Conservation (phyloP, 106 monocot genomes). For the Allium fistulosum region DNA sequence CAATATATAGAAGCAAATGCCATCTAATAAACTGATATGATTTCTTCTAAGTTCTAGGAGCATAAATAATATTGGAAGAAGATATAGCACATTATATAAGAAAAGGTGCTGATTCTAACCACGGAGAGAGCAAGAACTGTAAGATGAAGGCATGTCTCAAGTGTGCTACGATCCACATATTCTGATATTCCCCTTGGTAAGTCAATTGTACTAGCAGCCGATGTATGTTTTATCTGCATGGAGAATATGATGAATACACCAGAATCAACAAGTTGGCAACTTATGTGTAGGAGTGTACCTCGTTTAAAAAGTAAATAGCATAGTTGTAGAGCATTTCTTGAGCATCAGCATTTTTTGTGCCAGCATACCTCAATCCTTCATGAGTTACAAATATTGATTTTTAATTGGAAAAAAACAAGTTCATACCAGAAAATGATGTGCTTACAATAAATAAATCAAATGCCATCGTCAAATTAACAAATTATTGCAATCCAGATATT, state of each 20-base stretch:
- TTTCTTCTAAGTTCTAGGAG: too few species aligned
- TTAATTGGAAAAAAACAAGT: not conserved
- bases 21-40: too few species aligned
- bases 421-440: not conserved
- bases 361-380: conserved; percentile 85
- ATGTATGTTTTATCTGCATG: conserved; percentile 78
- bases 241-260: conserved; percentile 1
- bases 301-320: conserved; percentile 76
- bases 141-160: conserved; percentile 80
- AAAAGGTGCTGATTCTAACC: conserved; percentile 33
- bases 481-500: too few species aligned
- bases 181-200: conserved; percentile 68
- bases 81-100: too few species aligned
- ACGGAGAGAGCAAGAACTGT: conserved; percentile 85
- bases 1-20: too few species aligned
- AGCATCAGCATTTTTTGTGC: conserved; percentile 79
- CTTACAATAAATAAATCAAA: too few species aligned
- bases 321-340: conserved; percentile 86
- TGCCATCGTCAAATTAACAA: too few species aligned
- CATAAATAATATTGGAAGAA: too few species aligned
- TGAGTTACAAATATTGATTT: conserved; percentile 4
- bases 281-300: conserved; percentile 30
- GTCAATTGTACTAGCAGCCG: conserved; percentile 16
- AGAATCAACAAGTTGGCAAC: not conserved
- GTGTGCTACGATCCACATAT: conserved; percentile 76